Evolutionary conservation across 345 rosid genomes (phyloP).

Genomic region (Salix purpurea): DNA sequence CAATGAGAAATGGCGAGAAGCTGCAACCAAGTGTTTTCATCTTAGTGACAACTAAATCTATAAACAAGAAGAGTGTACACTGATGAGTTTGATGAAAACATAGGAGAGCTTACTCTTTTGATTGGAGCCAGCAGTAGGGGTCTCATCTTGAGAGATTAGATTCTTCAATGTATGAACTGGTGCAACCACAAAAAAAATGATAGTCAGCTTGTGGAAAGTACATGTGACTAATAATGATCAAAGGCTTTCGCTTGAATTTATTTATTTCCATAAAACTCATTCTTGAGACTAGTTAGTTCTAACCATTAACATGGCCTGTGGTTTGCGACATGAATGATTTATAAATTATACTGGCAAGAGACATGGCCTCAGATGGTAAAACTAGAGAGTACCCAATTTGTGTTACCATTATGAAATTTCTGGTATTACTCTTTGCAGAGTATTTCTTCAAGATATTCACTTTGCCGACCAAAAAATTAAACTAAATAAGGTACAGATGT

Average conservation of each 20-base stretch:
- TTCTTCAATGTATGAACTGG: conserved; percentile 80
- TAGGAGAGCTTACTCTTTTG: conserved; percentile 56
- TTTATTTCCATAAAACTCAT: not conserved
- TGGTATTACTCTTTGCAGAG: not conserved
- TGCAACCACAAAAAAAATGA: conserved; percentile 18
- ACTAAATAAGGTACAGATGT: not conserved
- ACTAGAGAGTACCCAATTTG: not conserved
- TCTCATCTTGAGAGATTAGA: conserved; percentile 82
- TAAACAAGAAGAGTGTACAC: not conserved
- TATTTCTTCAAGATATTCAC: not conserved
- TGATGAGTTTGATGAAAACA: not conserved
- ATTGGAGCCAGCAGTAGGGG: conserved; percentile 44
- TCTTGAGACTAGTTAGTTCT: not conserved
- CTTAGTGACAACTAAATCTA: not conserved
- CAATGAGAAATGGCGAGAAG: conserved; percentile 75
- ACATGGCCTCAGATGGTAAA: not conserved
- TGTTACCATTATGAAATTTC: too few species aligned
- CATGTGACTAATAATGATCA: not conserved
- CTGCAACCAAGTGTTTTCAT: conserved; percentile 27
- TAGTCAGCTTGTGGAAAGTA: conserved; percentile 9
- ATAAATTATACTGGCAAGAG: not conserved
- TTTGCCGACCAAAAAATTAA: not conserved
- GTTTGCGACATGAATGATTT: not conserved
- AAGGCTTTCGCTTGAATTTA: not conserved
- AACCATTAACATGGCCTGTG: not conserved